phyloP scores from a whole-genome alignment of 345 rosid species.

The Excoecaria agallocha region DNA sequence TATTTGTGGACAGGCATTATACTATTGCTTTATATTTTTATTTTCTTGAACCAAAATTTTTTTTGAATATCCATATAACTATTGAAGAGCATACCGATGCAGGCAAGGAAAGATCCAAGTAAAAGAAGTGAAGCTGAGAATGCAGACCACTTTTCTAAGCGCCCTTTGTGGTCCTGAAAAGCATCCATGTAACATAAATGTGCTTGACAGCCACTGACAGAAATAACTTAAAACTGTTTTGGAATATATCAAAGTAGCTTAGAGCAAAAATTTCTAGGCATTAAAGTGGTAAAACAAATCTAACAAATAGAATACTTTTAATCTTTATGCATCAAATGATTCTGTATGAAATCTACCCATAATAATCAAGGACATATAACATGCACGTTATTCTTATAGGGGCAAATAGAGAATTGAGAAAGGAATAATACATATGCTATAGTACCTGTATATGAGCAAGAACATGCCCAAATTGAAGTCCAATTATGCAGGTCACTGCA shows the following conservation, averaged over 20 bases:
- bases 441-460: conserved; percentile 40
- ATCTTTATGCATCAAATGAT: neutral
- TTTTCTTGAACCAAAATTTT: neutral
- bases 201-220: neutral
- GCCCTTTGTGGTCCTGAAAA: conserved; percentile 41
- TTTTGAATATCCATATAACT: neutral
- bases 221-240: neutral
- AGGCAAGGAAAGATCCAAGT: conserved; percentile 32
- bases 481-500: conserved; percentile 41
- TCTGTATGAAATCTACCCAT: neutral
- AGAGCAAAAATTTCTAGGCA: neutral
- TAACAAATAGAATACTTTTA: neutral
- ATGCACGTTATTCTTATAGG: no score
- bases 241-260: neutral
- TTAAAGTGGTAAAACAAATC: neutral
- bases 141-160: conserved; percentile 32
- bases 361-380: neutral
- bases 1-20: neutral
- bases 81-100: conserved; percentile 28
- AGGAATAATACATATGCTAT: neutral
- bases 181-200: neutral
- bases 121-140: conserved; percentile 29
- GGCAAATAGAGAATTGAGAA: neutral
- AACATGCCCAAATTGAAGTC: conserved; percentile 49
- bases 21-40: neutral